Base-by-base conservation (phyloP, 371 early-diverging fungal species). In the Mortierella sp. region DNA sequence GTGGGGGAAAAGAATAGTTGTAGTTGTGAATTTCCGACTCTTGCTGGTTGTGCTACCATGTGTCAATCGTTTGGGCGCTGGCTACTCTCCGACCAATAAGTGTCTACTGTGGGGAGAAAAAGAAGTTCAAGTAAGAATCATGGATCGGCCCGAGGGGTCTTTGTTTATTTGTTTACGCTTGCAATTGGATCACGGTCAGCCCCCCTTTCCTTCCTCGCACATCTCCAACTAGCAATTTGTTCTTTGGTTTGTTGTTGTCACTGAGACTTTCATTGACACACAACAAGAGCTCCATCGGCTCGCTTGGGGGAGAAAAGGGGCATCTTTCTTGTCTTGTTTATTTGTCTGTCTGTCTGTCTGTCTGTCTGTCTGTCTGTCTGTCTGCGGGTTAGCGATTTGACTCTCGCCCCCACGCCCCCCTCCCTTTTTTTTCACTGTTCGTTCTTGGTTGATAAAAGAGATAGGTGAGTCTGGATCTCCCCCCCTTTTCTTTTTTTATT, bases 81-180 rank as follows among this genome's bases (percentile, higher is more conserved):
- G 32, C 32, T 41, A 41, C 41, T 35, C 35, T 16, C 5, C 3
- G 4, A 21, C 51, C 51, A 51, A 21, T 51, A 51, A 51, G 51
- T 6, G 51, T 51, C 21, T 21, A 18, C 6, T 27, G 29, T 58
- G 55, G 10, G 60, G 32, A 29, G 29, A 14, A 14, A 29, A 12
- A 12, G 5, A 29, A 60, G 48, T 14, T 10, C 2, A 12, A 16
- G 38, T 14, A 32, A 5, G 16, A 32, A 32, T 35, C 63, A 35
- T 63, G 63, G 35, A 63, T 63, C 73, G 54, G 41, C n/a, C n/a
- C 49, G 32, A 35, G 24, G 5, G 5, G 38, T 38, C 24, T 73
- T 73, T 73, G 73, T 73, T 73, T 73, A 54, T 73, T 73, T 73
- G 73, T 73, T 72, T 48, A 32, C 41, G 4, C 11, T 27, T 32